Evolutionary conservation across 2,329 filamentous ascomycete species (phyloP).

Genomic region (Arthrobotrys pseudoclavata): DNA sequence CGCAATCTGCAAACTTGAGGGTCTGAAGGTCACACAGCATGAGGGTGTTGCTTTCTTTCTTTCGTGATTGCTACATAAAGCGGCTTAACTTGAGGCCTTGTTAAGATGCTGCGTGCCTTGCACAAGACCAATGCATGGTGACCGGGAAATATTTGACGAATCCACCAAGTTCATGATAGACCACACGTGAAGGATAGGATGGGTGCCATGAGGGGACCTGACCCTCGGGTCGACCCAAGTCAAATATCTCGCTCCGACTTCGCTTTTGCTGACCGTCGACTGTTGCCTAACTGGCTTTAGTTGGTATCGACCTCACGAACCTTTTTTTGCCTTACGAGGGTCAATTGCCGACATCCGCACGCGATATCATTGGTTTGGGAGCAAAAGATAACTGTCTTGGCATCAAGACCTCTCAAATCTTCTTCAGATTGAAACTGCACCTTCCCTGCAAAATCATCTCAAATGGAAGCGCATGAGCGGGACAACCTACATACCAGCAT

Average conservation of each 20-base stretch:
- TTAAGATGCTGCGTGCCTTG: slow-evolving; percentile 14
- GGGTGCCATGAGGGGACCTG: slow-evolving; percentile 32
- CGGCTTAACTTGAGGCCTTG: neutral
- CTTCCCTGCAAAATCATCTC: slow-evolving; percentile 48
- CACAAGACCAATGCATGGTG: slow-evolving; percentile 26
- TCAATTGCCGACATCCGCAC: slow-evolving; percentile 55
- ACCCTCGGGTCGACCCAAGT: slow-evolving; percentile 29
- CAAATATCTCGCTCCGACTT: slow-evolving; percentile 21
- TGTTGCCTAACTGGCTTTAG: slow-evolving; percentile 23
- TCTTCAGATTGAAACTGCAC: slow-evolving; percentile 46
- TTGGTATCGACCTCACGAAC: neutral
- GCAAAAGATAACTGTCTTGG: slow-evolving; percentile 45
- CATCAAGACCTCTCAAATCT: slow-evolving; percentile 48
- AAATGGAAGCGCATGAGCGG: slow-evolving; percentile 49
- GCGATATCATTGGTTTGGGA: slow-evolving; percentile 52
- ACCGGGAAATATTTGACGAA: slow-evolving; percentile 43
- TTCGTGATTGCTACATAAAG: slow-evolving; percentile 7
- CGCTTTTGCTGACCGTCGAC: slow-evolving; percentile 16
- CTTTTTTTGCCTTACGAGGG: slow-evolving; percentile 34
- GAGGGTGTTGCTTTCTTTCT: slow-evolving; percentile 10
- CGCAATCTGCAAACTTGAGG: slow-evolving; percentile 34
- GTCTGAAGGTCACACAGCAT: slow-evolving; percentile 17
- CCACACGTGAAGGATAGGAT: slow-evolving; percentile 18
- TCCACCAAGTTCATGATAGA: slow-evolving; percentile 1
- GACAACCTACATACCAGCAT: slow-evolving; percentile 4